phyloP scores from a whole-genome alignment of 2,329 filamentous ascomycete species.

The Simplicillium sp. region DNA sequence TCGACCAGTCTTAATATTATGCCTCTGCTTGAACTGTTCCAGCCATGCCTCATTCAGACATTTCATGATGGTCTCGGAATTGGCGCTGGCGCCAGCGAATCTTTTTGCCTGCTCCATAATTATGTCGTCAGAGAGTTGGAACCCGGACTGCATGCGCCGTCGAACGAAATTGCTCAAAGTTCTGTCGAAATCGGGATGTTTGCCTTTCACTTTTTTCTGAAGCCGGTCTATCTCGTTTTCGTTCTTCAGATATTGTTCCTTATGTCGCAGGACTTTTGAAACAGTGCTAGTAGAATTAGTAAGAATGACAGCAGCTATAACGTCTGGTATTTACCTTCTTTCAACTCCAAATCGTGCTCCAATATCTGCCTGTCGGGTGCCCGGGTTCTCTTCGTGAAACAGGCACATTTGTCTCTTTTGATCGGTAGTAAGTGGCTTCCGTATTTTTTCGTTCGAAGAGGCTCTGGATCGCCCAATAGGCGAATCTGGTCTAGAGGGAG shows the following conservation, averaged over 20 bases:
- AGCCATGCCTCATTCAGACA: constrained; percentile 71
- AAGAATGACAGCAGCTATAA: not conserved
- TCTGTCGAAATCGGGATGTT: constrained; percentile 88
- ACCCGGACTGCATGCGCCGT: constrained; percentile 69
- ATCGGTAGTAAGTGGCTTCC: constrained; percentile 83
- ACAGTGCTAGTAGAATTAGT: constrained; percentile 59
- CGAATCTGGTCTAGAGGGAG: constrained; percentile 27
- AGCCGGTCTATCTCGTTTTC: constrained; percentile 53
- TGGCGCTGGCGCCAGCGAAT: constrained; percentile 63
- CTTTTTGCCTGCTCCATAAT: constrained; percentile 77
- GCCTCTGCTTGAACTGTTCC: constrained; percentile 91
- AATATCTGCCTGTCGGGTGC: constrained; percentile 91
- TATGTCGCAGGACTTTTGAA: constrained; percentile 92
- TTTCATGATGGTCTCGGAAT: constrained; percentile 62
- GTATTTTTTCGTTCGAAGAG: constrained; percentile 45
- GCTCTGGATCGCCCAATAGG: no score
- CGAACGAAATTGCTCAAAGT: constrained; percentile 80
- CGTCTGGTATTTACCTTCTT: constrained; percentile 61
- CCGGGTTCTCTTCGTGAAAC: constrained; percentile 84
- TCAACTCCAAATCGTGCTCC: constrained; percentile 93
- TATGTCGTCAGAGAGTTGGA: constrained; percentile 65
- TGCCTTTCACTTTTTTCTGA: constrained; percentile 53
- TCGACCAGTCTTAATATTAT: constrained; percentile 44
- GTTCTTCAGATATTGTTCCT: constrained; percentile 80
- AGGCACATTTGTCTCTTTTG: constrained; percentile 90